These are phyloP conservation scores for Cyberlindnera euphorbiae DNA, from an alignment of 805 yeast species.

Conservation along the genomic window DNA sequence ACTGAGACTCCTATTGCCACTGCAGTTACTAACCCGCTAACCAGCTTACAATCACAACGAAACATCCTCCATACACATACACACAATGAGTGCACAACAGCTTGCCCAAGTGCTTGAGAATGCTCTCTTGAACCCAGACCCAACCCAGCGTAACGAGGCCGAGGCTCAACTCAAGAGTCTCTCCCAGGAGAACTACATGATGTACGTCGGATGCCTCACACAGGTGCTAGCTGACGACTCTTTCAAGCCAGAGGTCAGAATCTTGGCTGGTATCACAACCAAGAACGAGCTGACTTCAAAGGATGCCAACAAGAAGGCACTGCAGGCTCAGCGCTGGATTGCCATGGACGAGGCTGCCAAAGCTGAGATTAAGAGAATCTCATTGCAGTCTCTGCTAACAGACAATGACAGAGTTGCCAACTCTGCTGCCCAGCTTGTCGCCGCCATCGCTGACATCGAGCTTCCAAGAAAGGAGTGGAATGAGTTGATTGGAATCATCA, in stretches of 20 bases:
- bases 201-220: slow-evolving; percentile 65
- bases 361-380: slow-evolving; percentile 58
- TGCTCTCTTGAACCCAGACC: slow-evolving; percentile 69
- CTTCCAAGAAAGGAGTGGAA: slow-evolving; percentile 87
- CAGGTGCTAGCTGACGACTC: slow-evolving; percentile 63
- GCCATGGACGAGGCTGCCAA: slow-evolving; percentile 50
- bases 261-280: slow-evolving; percentile 82
- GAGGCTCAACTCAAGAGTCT: slow-evolving; percentile 70
- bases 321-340: slow-evolving; percentile 73
- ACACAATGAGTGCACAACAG: slow-evolving; percentile 9
- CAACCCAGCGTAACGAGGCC: slow-evolving; percentile 65
- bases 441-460: slow-evolving; percentile 96
- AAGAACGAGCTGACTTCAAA: slow-evolving; percentile 88
- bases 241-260: slow-evolving; percentile 74
- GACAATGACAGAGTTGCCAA: slow-evolving; percentile 76
- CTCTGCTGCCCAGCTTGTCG: slow-evolving; percentile 88
- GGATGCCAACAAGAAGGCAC: slow-evolving; percentile 52
- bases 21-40: no score
- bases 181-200: slow-evolving; percentile 71
- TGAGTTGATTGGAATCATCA: slow-evolving; percentile 75
- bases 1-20: no score
- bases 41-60: no score
- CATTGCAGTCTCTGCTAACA: slow-evolving; percentile 60
- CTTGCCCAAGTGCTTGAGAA: slow-evolving; percentile 57
- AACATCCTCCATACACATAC: neutral